A percentile compares a stretch with the other conserved stretches of the same genome.
These are phyloP conservation scores for Scleroderma citrinum DNA, from an alignment of 768 basidiomycete genomes.

Conservation along the genomic window DNA sequence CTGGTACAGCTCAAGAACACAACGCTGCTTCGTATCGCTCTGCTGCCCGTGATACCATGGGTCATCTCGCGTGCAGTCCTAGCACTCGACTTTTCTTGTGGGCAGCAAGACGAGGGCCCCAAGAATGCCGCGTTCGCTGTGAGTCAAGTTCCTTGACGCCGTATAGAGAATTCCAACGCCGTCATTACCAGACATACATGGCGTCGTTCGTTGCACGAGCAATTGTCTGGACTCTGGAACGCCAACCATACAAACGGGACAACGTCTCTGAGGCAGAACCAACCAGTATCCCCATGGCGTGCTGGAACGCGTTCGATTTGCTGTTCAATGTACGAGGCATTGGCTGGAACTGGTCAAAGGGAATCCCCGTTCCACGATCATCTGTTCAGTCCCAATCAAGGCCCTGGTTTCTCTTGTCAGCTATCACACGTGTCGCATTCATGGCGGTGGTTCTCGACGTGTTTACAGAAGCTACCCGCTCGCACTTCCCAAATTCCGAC, in stretches of 20 bases:
- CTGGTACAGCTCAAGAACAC: slow-evolving; percentile 44
- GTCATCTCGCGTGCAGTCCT: slow-evolving; percentile 36
- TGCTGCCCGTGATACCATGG: slow-evolving; percentile 44
- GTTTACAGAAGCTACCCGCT: slow-evolving; percentile 8
- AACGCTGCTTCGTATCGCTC: slow-evolving; percentile 36
- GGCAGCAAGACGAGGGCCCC: slow-evolving; percentile 7
- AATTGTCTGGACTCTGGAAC: slow-evolving; percentile 17
- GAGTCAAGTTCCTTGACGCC: slow-evolving; percentile 7
- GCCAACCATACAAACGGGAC: slow-evolving; percentile 9
- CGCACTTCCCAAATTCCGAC: slow-evolving; percentile 37
- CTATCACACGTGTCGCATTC: slow-evolving; percentile 2
- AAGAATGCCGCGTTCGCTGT: slow-evolving; percentile 15
- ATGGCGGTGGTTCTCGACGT: slow-evolving; percentile 1
- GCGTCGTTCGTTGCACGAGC: slow-evolving; percentile 11
- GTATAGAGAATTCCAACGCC: too few relatives aligned
- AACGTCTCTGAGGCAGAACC: background rate
- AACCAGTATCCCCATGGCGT: slow-evolving; percentile 5
- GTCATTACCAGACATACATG: slow-evolving; percentile 9
- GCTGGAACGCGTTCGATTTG: slow-evolving; percentile 24
- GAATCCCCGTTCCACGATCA: slow-evolving; percentile 11
- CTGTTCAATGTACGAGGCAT: slow-evolving; percentile 16
- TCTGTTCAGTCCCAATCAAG: slow-evolving; percentile 13
- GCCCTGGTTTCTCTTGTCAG: slow-evolving; percentile 8
- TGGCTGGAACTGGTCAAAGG: slow-evolving; percentile 22
- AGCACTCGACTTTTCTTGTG: slow-evolving; percentile 18